Evolutionary conservation across 2,329 filamentous ascomycete species (phyloP), one percentile per base, ranked within the genome.

Genomic region (Alternaria gaisen): DNA sequence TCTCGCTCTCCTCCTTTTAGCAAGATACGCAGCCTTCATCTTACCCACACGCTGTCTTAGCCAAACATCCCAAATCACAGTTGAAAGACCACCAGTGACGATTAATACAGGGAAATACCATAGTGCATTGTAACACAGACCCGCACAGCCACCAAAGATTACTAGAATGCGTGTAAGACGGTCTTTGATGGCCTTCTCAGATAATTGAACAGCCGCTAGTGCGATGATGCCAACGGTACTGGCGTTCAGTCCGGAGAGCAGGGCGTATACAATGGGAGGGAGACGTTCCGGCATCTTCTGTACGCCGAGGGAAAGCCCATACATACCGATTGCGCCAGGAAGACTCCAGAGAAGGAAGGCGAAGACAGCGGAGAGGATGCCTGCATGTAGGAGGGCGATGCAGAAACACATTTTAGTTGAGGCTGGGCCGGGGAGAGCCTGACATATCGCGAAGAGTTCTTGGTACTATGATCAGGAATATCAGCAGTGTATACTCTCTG

Each of bases 51-150:
- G 72, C 0, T 79, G 72, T n/a, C 84, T 82, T 7, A 85, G 67
- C 78, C 84, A 84, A 42, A 80, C 43, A 74, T 92, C 90, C 80
- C 86, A 88, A 0, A 85, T 54, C 0, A 87, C 74, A 0, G 87
- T 85, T 0, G 77, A 74, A 1, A 83, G 11, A 0, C 89, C 90
- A 0, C 84, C 86, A 1, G 81, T 64, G 0, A 85, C 67, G 77
- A 92, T 88, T 5, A 93, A 72, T 0, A 87, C 69, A 0, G 91
- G 91, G 46, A 92, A 93, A 66, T 91, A 93, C 91, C 91, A 93
- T 0, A 93, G 77, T 0, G 89, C 86, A 51, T 88, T 91, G 67
- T 92, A 92, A 50, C 90, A 81, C 65, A 93, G 78, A 0, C 90
- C 91, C 0, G 88, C 89, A 9, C 84, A 82, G 0, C 82, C 90